phyloP scores from a whole-genome alignment of 2,329 filamentous ascomycete species.

The Chaetomiaceae sp. region DNA sequence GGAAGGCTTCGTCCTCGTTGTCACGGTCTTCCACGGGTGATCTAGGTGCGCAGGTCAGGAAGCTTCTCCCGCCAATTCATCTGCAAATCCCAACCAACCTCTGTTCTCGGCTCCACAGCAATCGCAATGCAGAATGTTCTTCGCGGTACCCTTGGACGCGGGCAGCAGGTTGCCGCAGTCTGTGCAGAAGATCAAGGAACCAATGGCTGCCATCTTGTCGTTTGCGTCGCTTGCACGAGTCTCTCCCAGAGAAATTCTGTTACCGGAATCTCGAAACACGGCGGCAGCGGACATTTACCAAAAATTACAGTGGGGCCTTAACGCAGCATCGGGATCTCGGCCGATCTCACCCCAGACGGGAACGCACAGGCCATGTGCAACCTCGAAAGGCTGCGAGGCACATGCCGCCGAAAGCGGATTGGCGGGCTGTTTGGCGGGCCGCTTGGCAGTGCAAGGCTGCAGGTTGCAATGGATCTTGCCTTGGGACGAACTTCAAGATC shows the following conservation, averaged over 20 bases:
- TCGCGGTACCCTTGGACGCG: conserved; percentile 68
- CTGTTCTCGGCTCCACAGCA: conserved; percentile 81
- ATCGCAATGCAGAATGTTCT: conserved; percentile 74
- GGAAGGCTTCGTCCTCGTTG: conserved; percentile 79
- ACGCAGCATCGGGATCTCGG: not conserved
- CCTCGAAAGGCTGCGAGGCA: not conserved
- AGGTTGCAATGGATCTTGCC: conserved; percentile 1
- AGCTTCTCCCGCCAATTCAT: not conserved
- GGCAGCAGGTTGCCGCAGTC: conserved; percentile 90
- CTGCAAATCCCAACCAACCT: conserved; percentile 50
- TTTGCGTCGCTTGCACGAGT: not conserved
- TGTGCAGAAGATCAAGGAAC: conserved; percentile 86
- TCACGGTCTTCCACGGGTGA: conserved; percentile 47
- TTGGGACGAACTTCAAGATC: not conserved
- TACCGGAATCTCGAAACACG: not conserved
- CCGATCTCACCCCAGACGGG: not conserved
- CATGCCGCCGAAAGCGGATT: conserved; percentile 7
- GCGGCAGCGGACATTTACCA: not conserved
- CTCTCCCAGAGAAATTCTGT: not conserved
- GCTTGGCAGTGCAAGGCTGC: conserved; percentile 15
- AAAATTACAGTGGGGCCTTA: conserved; percentile 11
- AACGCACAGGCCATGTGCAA: conserved; percentile 10
- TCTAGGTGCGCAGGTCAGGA: conserved; percentile 20
- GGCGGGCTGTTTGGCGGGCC: conserved; percentile 1
- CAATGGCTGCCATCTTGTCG: conserved; percentile 73